Evolutionary conservation across 192 early-diverging fungal species (phyloP), one percentile per base, ranked within the genome.

Genomic region (Coemansia sp.): DNA sequence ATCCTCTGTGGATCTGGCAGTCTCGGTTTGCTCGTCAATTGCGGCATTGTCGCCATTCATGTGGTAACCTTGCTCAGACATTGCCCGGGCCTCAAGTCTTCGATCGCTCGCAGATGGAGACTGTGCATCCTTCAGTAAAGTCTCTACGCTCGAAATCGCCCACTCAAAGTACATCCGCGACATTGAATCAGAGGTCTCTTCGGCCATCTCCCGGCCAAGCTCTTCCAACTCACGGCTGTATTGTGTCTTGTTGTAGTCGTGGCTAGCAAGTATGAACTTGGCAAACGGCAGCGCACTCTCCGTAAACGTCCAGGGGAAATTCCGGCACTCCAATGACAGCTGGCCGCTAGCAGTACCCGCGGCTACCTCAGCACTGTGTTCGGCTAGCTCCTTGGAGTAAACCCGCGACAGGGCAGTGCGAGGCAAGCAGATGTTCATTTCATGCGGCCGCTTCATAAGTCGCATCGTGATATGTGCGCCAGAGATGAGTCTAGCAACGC

Each of bases 361-460:
- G 7, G 23, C 59, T 23, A 60, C 71, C 47, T 19, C 67, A 16
- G 62, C 62, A 33, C 39, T 39, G n/a, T 80, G 74, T 8, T 80
- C 68, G 23, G 77, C 66, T 6, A 86, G 23, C 9, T 79, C 84
- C 13, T 74, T 63, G n/a, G 78, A 64, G 47, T 72, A 76, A 58
- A 89, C 66, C 4, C 85, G 86, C 58, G 84, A 74, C 53, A 87
- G 88, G 7, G 75, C 64, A 13, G 87, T 80, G 0, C 87, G 72
- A 16, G 95, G 95, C 30, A 96, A 76, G 9, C 92, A 93, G 19
- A 96, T 69, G 0, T 90, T 92, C 10, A 94, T 91, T 49, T 86
- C 84, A 71, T 89, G 80, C 23, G 66, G 70, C 26, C 91, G 81
- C 72, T 90, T 87, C 59, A 93, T 87, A 44, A 93, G 69, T n/a